Conservation (phyloP, 345 rosid species). For the Triadica sebifera region DNA sequence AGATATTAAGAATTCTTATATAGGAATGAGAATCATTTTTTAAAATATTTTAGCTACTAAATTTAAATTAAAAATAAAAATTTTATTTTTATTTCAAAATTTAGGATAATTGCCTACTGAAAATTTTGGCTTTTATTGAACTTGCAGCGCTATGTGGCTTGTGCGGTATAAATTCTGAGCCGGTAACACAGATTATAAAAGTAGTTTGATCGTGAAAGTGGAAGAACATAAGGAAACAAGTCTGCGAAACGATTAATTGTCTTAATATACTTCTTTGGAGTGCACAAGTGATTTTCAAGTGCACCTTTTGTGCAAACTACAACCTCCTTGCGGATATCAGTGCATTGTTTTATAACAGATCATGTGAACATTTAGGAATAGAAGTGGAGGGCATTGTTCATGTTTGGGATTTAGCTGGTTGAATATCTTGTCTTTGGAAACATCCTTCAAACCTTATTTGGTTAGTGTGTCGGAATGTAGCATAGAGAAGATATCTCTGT, state of each 20-base stretch:
- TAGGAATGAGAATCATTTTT: too few relatives aligned
- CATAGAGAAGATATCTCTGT: too few relatives aligned
- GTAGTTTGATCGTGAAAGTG: background rate
- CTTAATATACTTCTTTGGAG: background rate
- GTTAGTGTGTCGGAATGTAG: background rate
- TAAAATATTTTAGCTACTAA: too few relatives aligned
- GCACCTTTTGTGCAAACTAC: background rate
- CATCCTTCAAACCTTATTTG: background rate
- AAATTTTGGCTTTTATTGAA: too few relatives aligned
- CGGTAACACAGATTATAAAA: background rate
- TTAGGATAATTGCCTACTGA: too few relatives aligned
- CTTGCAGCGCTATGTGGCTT: background rate
- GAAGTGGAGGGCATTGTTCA: background rate
- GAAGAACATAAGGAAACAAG: background rate
- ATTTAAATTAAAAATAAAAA: too few relatives aligned
- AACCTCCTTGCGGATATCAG: background rate
- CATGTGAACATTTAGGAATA: background rate
- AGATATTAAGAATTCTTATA: too few relatives aligned
- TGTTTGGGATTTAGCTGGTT: background rate
- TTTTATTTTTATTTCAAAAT: too few relatives aligned
- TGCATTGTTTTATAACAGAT: background rate
- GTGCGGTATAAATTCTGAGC: background rate
- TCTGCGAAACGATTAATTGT: background rate
- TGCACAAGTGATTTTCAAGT: background rate
- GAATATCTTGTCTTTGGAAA: too few relatives aligned